Percentiles rank a stretch among this genome's conserved stretches.
Conservation (phyloP, 225 moss, liverwort and hornwort species). For the Straminergon stramineum region DNA sequence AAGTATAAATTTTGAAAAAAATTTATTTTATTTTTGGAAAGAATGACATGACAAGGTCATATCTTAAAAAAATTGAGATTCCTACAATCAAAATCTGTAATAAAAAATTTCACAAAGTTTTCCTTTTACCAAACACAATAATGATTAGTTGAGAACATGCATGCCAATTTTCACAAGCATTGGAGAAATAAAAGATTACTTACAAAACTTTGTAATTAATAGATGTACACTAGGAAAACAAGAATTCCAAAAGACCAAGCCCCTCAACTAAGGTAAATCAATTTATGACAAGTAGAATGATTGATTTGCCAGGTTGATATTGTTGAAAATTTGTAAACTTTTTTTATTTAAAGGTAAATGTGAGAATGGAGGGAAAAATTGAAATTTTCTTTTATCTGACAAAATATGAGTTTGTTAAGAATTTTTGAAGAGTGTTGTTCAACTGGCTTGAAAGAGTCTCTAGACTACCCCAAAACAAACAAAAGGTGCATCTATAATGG, state of each 20-base stretch:
- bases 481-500: background rate
- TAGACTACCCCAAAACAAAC: background rate
- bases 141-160: background rate
- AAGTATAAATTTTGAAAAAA: background rate
- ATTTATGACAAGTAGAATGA: no score
- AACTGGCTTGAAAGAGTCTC: background rate
- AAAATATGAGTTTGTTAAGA: background rate
- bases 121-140: background rate
- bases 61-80: background rate
- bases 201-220: background rate
- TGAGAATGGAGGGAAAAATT: background rate
- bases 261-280: no score
- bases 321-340: no score
- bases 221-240: background rate
- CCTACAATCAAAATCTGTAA: background rate
- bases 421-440: background rate
- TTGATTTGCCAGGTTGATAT: rapidly evolving
- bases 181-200: background rate
- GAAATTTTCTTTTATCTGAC: background rate
- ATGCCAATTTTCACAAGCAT: background rate
- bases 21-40: background rate
- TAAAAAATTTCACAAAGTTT: background rate
- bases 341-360: background rate
- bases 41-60: background rate
- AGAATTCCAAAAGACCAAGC: no score